Percentiles rank a stretch among this genome's conserved stretches.
Conservation (phyloP, 2,329 filamentous ascomycete genomes). For the Paraconiothyrium brasiliense region DNA sequence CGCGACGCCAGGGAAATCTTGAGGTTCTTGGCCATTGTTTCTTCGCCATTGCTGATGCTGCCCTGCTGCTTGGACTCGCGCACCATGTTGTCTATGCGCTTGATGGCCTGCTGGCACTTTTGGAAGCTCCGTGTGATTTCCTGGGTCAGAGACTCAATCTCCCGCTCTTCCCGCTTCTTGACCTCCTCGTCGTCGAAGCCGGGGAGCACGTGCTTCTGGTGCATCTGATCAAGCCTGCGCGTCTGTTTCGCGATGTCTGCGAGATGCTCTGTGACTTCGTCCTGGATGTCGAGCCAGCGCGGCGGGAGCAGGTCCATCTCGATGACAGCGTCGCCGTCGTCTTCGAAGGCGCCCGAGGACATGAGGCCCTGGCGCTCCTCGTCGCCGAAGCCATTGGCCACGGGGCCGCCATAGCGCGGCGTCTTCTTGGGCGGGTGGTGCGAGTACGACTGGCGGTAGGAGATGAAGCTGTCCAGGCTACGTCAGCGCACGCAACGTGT, state of each 20-base stretch:
- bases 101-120: slow-evolving; percentile 86
- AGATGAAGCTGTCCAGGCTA: slow-evolving; percentile 79
- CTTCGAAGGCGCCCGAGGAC: slow-evolving; percentile 77
- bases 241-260: slow-evolving; percentile 83
- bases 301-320: slow-evolving; percentile 98
- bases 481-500: slow-evolving; percentile 39
- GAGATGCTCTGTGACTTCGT: slow-evolving; percentile 88
- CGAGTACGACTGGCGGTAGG: slow-evolving; percentile 97
- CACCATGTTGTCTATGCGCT: slow-evolving; percentile 87
- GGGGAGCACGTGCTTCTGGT: slow-evolving; percentile 95
- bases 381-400: slow-evolving; percentile 64
- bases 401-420: slow-evolving; percentile 65
- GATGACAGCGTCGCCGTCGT: slow-evolving; percentile 93
- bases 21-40: slow-evolving; percentile 95
- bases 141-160: slow-evolving; percentile 91
- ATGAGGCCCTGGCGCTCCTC: slow-evolving; percentile 85
- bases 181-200: slow-evolving; percentile 96
- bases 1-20: slow-evolving; percentile 88
- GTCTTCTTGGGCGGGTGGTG: slow-evolving; percentile 92
- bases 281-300: slow-evolving; percentile 93
- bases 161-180: slow-evolving; percentile 83
- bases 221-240: slow-evolving; percentile 85
- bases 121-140: slow-evolving; percentile 90
- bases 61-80: slow-evolving; percentile 78
- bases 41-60: slow-evolving; percentile 81